These are phyloP conservation scores for Xanthoceras sorbifolium DNA, from an alignment of 345 rosid species.

Conservation along the genomic window DNA sequence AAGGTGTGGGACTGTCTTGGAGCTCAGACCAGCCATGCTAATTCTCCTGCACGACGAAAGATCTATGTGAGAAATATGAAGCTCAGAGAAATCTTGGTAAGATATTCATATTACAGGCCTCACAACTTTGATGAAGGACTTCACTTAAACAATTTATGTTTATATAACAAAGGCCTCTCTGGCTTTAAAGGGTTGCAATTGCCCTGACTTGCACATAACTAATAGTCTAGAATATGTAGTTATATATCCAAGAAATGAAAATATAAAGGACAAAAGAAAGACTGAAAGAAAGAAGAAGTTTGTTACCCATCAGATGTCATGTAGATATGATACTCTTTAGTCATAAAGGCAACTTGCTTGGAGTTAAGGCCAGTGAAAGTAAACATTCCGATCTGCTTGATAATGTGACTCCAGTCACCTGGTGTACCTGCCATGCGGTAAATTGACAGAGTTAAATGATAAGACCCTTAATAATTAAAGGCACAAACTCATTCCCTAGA, in stretches of 20 bases:
- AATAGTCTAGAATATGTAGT: background rate
- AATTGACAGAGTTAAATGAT: background rate
- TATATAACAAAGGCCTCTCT: background rate
- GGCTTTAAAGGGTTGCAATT: too few relatives aligned
- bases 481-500: too few relatives aligned
- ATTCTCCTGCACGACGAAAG: conserved; percentile 54
- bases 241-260: background rate
- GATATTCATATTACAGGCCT: background rate
- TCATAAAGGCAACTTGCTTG: conserved; percentile 66
- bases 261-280: background rate
- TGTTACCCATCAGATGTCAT: conserved; percentile 78
- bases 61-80: background rate
- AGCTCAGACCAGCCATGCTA: conserved; percentile 80
- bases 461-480: background rate
- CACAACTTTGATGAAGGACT: background rate
- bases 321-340: conserved; percentile 70
- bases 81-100: background rate
- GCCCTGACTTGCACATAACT: too few relatives aligned
- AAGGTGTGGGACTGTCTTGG: conserved; percentile 70
- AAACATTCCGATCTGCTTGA: conserved; percentile 81
- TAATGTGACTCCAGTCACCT: conserved; percentile 85
- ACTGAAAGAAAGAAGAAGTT: background rate
- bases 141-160: background rate
- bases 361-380: conserved; percentile 70
- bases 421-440: conserved; percentile 50